These are phyloP conservation scores for Saccharomyces hybrid DNA, from an alignment of 1,139 yeast genomes.

Conservation along the genomic window DNA sequence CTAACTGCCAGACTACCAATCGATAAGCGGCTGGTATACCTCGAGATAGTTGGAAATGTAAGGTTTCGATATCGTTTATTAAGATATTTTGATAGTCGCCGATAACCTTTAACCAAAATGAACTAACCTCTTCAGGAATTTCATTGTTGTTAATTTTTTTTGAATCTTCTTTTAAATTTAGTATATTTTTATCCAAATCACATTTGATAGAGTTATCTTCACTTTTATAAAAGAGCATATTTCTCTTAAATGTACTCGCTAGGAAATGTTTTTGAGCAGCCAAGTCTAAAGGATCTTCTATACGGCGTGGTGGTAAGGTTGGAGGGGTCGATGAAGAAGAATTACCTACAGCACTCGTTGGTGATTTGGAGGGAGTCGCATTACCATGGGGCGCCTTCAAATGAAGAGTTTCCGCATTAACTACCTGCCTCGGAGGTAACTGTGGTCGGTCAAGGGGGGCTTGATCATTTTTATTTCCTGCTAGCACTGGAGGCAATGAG, in stretches of 20 bases:
- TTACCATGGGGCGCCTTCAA: neutral
- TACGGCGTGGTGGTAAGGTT: constrained; percentile 4
- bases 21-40: constrained; percentile 81
- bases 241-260: neutral
- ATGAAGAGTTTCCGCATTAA: neutral
- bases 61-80: neutral
- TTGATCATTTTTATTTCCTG: constrained; percentile 2
- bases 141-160: neutral
- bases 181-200: neutral
- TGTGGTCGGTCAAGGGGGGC: constrained; percentile 5
- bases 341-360: neutral
- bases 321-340: neutral
- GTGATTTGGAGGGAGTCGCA: neutral
- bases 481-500: constrained; percentile 8
- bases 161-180: neutral
- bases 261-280: neutral
- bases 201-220: neutral
- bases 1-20: constrained; percentile 84
- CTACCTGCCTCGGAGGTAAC: neutral
- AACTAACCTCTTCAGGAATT: neutral
- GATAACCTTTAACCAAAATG: neutral
- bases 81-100: neutral
- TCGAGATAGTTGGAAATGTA: constrained; percentile 36
- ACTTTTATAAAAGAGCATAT: neutral
- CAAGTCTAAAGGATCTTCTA: constrained; percentile 32